Evolutionary conservation across 176 grass and related monocot species (phyloP).

Genomic region (Phoenix dactylifera): DNA sequence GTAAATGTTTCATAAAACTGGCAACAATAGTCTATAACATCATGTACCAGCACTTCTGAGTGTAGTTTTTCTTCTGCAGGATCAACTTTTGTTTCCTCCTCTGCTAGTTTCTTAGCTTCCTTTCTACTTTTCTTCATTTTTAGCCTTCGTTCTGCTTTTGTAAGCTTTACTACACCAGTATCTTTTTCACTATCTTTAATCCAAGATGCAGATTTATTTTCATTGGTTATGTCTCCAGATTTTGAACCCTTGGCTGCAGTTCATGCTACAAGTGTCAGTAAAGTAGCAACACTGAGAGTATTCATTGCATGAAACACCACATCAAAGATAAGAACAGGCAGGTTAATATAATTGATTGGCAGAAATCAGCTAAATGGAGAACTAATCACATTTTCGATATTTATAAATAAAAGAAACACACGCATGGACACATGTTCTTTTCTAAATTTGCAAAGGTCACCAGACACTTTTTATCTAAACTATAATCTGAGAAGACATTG

Average conservation of each 20-base stretch:
- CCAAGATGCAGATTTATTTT: slow-evolving; percentile 23
- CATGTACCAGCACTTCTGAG: slow-evolving; percentile 69
- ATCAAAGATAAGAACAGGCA: not conserved
- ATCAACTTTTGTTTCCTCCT: slow-evolving; percentile 25
- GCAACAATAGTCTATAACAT: too few relatives aligned
- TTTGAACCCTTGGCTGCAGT: slow-evolving; percentile 49
- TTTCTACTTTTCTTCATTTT: slow-evolving; percentile 53
- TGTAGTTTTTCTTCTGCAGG: slow-evolving; percentile 44
- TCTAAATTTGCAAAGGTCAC: too few relatives aligned
- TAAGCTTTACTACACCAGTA: slow-evolving; percentile 21
- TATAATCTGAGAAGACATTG: too few relatives aligned
- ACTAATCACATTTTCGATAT: too few relatives aligned
- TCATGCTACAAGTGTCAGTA: not conserved
- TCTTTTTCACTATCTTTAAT: slow-evolving; percentile 26
- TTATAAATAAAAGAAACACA: too few relatives aligned
- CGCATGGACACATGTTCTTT: too few relatives aligned
- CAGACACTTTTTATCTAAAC: too few relatives aligned
- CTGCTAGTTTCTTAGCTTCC: slow-evolving; percentile 46
- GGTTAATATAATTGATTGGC: too few relatives aligned
- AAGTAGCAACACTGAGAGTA: not conserved
- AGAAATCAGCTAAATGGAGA: too few relatives aligned
- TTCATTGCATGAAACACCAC: not conserved
- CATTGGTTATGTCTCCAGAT: slow-evolving; percentile 21
- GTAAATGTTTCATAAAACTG: too few relatives aligned
- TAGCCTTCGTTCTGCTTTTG: slow-evolving; percentile 39